phyloP scores from a whole-genome alignment of 345 rosid genomes.

The Pugionium cornutum region DNA sequence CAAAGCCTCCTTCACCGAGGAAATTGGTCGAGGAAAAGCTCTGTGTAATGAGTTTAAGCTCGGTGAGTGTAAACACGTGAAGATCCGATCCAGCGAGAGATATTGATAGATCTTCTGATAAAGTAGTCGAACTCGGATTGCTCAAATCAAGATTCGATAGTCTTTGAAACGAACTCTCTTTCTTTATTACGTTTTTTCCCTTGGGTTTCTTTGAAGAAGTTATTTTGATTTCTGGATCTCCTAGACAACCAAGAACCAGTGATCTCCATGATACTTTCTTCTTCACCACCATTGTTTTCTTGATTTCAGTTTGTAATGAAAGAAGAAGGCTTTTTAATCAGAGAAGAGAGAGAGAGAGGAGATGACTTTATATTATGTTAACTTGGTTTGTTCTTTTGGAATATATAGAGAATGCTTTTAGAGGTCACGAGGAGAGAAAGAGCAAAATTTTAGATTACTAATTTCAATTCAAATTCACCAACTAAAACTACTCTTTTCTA shows the following conservation, averaged over 20 bases:
- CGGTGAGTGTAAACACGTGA: conserved; percentile 62
- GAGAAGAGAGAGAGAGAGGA: background rate
- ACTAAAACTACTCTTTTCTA: background rate
- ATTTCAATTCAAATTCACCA: conserved; percentile 20
- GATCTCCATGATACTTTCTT: conserved; percentile 59
- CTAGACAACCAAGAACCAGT: conserved; percentile 54
- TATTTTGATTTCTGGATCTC: conserved; percentile 29
- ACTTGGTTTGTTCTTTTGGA: too few relatives aligned
- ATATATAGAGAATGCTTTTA: background rate
- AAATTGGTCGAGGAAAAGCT: conserved; percentile 68
- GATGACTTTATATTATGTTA: background rate
- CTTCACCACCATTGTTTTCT: conserved; percentile 51
- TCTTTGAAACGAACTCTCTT: conserved; percentile 64
- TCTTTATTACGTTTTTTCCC: conserved; percentile 45
- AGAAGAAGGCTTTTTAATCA: background rate
- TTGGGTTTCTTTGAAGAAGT: conserved; percentile 36
- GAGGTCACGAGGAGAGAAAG: conserved; percentile 28
- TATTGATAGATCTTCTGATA: conserved; percentile 68
- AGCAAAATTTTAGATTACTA: conserved; percentile 17
- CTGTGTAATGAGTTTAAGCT: conserved; percentile 79
- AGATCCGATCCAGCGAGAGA: conserved; percentile 84
- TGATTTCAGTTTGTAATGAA: background rate
- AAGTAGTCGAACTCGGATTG: conserved; percentile 53
- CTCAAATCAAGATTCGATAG: conserved; percentile 66
- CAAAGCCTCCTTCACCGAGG: conserved; percentile 90